Conservation (phyloP, 73 alveolate genomes). For the Tetrahymena malaccensis region DNA sequence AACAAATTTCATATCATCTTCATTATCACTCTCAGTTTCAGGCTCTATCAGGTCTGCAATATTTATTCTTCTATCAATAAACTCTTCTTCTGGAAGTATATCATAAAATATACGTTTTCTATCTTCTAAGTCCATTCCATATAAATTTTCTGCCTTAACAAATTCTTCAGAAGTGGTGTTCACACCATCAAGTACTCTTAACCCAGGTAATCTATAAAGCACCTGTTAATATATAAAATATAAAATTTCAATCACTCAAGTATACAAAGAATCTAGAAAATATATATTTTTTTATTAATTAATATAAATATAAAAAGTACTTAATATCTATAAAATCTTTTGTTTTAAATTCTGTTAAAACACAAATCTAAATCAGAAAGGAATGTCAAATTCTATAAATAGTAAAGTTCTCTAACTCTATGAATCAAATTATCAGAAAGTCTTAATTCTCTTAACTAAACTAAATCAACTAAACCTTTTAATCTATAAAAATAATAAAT, state of each 20-base stretch:
- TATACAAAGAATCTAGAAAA: no score
- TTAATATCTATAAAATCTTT: conserved; percentile 66
- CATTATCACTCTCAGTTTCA: conserved; percentile 89
- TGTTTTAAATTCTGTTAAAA: conserved; percentile 73
- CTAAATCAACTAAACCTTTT: conserved; percentile 64
- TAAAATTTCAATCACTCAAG: conserved; percentile 19
- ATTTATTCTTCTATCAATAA: conserved; percentile 88
- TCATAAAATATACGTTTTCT: conserved; percentile 73
- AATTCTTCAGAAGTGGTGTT: conserved; percentile 79
- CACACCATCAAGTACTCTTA: conserved; percentile 83
- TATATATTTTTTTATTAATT: no score
- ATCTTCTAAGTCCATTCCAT: conserved; percentile 84
- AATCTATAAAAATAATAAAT: no score
- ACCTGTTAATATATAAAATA: neutral
- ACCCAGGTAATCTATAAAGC: conserved; percentile 76
- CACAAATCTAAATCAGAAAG: conserved; percentile 82
- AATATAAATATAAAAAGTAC: no score
- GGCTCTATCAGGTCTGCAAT: conserved; percentile 76
- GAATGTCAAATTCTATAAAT: conserved; percentile 65
- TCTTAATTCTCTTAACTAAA: conserved; percentile 56
- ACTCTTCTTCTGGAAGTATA: conserved; percentile 78
- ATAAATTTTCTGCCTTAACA: conserved; percentile 87
- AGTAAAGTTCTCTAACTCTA: conserved; percentile 58
- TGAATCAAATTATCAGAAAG: conserved; percentile 58
- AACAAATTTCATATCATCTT: conserved; percentile 44